A percentile compares a stretch with the other conserved stretches of the same genome.
Evolutionary conservation across 2,329 filamentous ascomycete species (phyloP).

Genomic region (Colletotrichum aenigma): DNA sequence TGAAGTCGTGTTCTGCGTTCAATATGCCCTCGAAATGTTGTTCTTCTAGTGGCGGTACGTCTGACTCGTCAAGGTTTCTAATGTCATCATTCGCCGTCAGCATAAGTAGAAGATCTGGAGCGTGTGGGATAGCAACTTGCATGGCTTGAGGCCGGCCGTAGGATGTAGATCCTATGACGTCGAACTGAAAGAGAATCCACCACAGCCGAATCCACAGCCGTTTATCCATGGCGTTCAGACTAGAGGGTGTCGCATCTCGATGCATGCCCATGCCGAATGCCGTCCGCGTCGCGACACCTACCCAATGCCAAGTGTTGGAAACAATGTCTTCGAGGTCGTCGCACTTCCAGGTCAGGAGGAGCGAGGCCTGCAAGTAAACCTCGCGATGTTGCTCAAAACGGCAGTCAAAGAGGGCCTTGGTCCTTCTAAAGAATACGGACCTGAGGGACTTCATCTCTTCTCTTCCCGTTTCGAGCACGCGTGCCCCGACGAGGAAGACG

Average conservation of each 20-base stretch:
- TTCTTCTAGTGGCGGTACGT: slow-evolving; percentile 46
- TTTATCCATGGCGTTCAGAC: slow-evolving; percentile 33
- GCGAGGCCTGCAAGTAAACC: slow-evolving; percentile 56
- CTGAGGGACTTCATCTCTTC: slow-evolving; percentile 42
- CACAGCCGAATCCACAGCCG: slow-evolving; percentile 41
- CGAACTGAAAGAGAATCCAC: slow-evolving; percentile 45
- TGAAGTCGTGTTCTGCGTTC: slow-evolving; percentile 44
- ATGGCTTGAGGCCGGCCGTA: slow-evolving; percentile 58
- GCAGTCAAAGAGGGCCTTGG: slow-evolving; percentile 57
- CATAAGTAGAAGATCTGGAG: background rate
- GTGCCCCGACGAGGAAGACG: slow-evolving; percentile 55
- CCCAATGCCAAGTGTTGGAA: slow-evolving; percentile 57
- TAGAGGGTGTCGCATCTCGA: slow-evolving; percentile 33
- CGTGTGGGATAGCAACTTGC: slow-evolving; percentile 24
- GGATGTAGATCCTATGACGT: slow-evolving; percentile 37
- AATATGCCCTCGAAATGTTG: slow-evolving; percentile 47
- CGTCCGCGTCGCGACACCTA: slow-evolving; percentile 55
- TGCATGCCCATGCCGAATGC: slow-evolving; percentile 61
- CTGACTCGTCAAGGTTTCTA: slow-evolving; percentile 53
- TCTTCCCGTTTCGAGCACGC: slow-evolving; percentile 46
- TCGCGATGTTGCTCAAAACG: slow-evolving; percentile 58
- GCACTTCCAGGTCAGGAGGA: slow-evolving; percentile 60
- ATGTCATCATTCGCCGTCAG: background rate
- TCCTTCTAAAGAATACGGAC: slow-evolving; percentile 53
- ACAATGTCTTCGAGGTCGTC: slow-evolving; percentile 59